Base-by-base conservation (phyloP, 805 yeast genomes). In the Starmerella bacillaris region DNA sequence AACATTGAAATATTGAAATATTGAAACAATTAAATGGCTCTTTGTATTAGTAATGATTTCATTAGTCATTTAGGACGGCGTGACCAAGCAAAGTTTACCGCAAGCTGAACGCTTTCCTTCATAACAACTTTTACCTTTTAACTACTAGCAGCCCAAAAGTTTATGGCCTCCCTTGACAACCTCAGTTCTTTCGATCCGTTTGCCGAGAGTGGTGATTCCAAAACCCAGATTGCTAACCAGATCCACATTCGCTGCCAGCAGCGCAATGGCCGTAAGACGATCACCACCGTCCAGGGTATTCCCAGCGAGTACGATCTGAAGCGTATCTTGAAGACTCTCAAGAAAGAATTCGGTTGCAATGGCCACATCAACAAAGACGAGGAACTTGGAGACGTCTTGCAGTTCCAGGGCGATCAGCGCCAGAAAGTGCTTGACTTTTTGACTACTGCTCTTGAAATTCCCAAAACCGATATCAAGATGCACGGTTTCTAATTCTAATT, bases 201-300 rank as follows among this genome's bases (percentile, higher is more conserved):
- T 75, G 95, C 96, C 75, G 98, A 86, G 64, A 84, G 95, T 65
- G 96, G 95, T 69, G 96, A 86, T 72, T 92, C 89, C 66, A 94
- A 86, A 61, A 52, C 93, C 51, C 86, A 86, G 65, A 78, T 92
- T 56, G 74, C 92, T 41, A 83, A 80, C 68, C 82, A 84, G 66
- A 80, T 86, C 62, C 98, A 84, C 64, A 61, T 86, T 60, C 92
- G 98, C 70, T 86, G 92, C 59, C 98, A 86, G 65, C 98, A 86
- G 68, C 86, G 98, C 70, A 86, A 89, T 67, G 98, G 98, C 58
- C 84, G 96, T 67, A 86, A 86, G 65, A 86, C 96, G 45, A 72
- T 86, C 58, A 86, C 98, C 48, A 86, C 98, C 28, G 96, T 86
- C 43, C 96, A 89, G 66, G 98, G 98, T 56, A 71, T 86, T 42